Base-by-base conservation (phyloP, 768 basidiomycete species). In the Xerocomus potaroensis region DNA sequence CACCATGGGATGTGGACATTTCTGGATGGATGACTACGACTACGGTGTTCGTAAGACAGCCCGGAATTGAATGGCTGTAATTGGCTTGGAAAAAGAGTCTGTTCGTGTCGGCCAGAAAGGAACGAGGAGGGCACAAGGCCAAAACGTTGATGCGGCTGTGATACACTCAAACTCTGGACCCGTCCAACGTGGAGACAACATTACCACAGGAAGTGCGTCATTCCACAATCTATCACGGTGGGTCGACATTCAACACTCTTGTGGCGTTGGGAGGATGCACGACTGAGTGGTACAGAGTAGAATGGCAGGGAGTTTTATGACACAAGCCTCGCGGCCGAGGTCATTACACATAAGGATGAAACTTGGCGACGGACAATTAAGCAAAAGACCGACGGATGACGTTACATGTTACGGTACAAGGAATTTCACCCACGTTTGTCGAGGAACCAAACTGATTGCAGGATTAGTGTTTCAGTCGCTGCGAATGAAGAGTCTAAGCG, bases 1-100 rank as follows among this genome's bases (percentile, higher is more conserved):
- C 27, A 61, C 60, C 52, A 32, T 50, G 32, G 31, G 49, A 53
- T 16, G 57, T 29, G 43, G 61, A 35, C 60, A 63, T 61, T 44
- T 33, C 26, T 14, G 27, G 14, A 16, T 30, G 8, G 36, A 38
- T 12, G 24, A 32, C n/a, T 27, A 27, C 26, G 26, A 27, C 15
- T 47, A 42, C 21, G 23, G 43, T 59, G 35, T 45, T 54, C 47
- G 43, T 43, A 33, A 44, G 49, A 45, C n/a, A n/a, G n/a, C 21
- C n/a, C 30, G 35, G 7, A 32, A 42, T 34, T 32, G n/a, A n/a
- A 27, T 27, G 26, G 26, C 26, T 27, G 26, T 27, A 5, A 10
- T 27, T 27, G 34, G 26, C 15, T 31, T 33, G 30, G 24, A 29
- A 39, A 32, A 14, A 5, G 35, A 43, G 4, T 14, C 31, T 39